Evolutionary conservation across 768 basidiomycete genomes (phyloP), one percentile per base, ranked within the genome.

Genomic region (Podaxis sp.): DNA sequence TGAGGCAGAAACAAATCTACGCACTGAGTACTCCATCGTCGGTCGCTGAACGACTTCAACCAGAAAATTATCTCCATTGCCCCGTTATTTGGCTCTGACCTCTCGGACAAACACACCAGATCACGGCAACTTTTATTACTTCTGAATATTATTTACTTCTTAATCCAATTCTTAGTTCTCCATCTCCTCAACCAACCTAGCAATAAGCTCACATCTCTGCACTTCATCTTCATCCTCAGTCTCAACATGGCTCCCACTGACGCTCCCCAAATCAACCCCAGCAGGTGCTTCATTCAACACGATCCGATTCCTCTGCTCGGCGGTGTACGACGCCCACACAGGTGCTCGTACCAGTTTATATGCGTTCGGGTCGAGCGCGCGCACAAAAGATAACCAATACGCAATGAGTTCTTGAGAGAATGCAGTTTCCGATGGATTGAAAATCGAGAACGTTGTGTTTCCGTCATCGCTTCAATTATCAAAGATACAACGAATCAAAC

Each of bases 321-420:
- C 56, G 1, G 66, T 74, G 64, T 80, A 86, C 40, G 48, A 64
- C 33, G 78, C 64, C 86, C 88, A 87, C n/a, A 59, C 65, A 0
- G 85, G 86, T 1, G 86, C 84, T 38, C 78, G 74, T 0, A 75
- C 66, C 1, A 87, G 77, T 68, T 83, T 86, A 74, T 78, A 75
- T 4, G 79, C 79, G 70, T 87, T 88, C 0, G 85, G 86, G 68
- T 87, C 71, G 2, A 79, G 79, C 1, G 81, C 69, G 48, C 85
- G 84, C 19, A 87, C 85, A 64, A 88, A 88, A 2, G 85, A 88
- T 6, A 88, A 72, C 85, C 86, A 87, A 70, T 88, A 87, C 6
- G 83, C 86, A 51, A 86, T 85, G 30, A 86, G 74, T 69, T 88
- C 88, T 44, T 78, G 70, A 0, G 84, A 81, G 65, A 88, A 88